These are phyloP conservation scores for Aspergillus ruber DNA, from an alignment of 2,329 filamentous ascomycete genomes.

Conservation along the genomic window DNA sequence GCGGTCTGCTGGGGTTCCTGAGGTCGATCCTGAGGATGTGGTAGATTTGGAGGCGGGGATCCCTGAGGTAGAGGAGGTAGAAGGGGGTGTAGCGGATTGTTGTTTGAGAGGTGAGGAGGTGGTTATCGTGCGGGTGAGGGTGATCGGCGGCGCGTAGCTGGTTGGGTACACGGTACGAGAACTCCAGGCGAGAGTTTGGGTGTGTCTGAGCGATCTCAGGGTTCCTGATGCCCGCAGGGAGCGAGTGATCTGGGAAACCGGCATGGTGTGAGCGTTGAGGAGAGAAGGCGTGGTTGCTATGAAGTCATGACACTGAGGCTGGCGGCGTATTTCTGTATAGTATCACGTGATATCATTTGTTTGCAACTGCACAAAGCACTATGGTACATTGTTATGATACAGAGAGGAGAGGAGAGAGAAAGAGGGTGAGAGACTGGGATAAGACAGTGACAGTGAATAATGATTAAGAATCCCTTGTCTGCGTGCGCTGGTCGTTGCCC, in stretches of 20 bases:
- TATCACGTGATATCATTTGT: constrained; percentile 18
- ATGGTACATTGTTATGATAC: constrained; percentile 3
- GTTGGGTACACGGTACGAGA: not conserved
- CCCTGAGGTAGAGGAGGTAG: not conserved
- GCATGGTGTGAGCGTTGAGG: constrained; percentile 12
- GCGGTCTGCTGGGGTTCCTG: constrained; percentile 8
- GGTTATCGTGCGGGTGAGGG: constrained; percentile 9
- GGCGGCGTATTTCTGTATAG: constrained; percentile 1
- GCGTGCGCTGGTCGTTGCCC: constrained; percentile 77
- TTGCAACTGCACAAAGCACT: not conserved
- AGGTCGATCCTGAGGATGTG: constrained; percentile 2
- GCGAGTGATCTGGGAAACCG: constrained; percentile 14
- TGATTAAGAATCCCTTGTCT: constrained; percentile 59
- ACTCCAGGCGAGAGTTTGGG: not conserved
- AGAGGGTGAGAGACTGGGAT: not conserved
- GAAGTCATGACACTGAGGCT: constrained; percentile 8
- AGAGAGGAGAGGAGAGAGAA: not conserved
- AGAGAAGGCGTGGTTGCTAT: constrained; percentile 1
- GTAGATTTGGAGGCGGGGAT: not conserved
- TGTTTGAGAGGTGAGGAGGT: constrained; percentile 1
- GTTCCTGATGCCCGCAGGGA: constrained; percentile 14
- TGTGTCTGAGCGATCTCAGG: not conserved
- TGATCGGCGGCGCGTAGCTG: not conserved
- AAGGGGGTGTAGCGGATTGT: constrained; percentile 8
- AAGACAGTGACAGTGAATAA: not conserved